phyloP scores from a whole-genome alignment of 2,329 filamentous ascomycete genomes.

The Cordyceps tenuipes region DNA sequence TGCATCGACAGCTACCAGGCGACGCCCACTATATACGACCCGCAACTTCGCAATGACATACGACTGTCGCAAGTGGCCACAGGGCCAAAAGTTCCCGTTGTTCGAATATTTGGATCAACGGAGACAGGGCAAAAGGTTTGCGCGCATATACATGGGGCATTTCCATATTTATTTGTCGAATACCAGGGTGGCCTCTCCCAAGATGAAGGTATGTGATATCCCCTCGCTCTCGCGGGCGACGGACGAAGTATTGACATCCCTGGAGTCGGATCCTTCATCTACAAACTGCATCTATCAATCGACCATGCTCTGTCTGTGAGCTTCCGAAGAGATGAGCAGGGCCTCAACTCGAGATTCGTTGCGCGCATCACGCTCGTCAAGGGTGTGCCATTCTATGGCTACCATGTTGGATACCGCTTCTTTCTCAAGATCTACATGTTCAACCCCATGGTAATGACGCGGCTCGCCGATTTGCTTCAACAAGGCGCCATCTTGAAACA shows the following conservation, averaged over 20 bases:
- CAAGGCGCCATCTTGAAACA: constrained; percentile 82
- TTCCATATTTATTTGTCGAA: constrained; percentile 91
- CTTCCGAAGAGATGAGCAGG: constrained; percentile 68
- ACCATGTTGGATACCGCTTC: constrained; percentile 81
- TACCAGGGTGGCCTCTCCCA: constrained; percentile 62
- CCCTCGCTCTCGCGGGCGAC: neutral
- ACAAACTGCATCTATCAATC: constrained; percentile 73
- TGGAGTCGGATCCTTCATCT: constrained; percentile 66
- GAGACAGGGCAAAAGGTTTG: constrained; percentile 95
- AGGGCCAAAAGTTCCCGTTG: constrained; percentile 70
- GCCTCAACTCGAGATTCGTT: constrained; percentile 62
- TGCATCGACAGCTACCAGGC: constrained; percentile 94
- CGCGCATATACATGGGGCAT: constrained; percentile 88
- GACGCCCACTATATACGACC: constrained; percentile 70
- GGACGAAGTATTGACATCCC: constrained; percentile 4
- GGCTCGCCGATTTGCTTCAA: constrained; percentile 75
- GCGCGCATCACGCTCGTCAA: constrained; percentile 89
- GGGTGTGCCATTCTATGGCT: constrained; percentile 91
- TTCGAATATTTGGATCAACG: constrained; percentile 86
- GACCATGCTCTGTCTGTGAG: constrained; percentile 83
- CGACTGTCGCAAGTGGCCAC: constrained; percentile 50
- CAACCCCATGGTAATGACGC: constrained; percentile 79
- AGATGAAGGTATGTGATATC: constrained; percentile 51
- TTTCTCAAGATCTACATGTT: constrained; percentile 94
- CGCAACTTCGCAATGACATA: constrained; percentile 60